These are phyloP conservation scores for Talaromyces piceae DNA, from an alignment of 2,329 filamentous ascomycete species.

Conservation along the genomic window DNA sequence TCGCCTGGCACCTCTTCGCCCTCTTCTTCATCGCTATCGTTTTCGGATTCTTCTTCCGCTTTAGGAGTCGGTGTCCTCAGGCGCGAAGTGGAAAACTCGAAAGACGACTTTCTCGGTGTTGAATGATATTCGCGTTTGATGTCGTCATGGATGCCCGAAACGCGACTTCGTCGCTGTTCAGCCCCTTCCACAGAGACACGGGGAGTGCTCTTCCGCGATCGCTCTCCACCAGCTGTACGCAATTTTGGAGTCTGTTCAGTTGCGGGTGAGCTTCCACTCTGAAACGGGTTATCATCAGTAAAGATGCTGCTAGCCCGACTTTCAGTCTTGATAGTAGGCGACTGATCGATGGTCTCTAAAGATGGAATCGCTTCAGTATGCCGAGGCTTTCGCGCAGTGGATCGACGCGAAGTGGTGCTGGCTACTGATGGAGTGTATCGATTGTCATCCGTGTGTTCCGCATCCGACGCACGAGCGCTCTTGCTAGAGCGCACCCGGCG, in stretches of 20 bases:
- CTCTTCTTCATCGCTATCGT: slow-evolving; percentile 48
- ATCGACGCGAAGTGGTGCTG: slow-evolving; percentile 27
- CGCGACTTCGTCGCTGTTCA: slow-evolving; percentile 23
- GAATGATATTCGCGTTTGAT: slow-evolving; percentile 47
- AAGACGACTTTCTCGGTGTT: slow-evolving; percentile 50
- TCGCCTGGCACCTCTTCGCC: slow-evolving; percentile 64
- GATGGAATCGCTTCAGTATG: slow-evolving; percentile 38
- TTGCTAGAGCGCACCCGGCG: slow-evolving; percentile 26
- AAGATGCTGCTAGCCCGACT: slow-evolving; percentile 59
- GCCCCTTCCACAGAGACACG: slow-evolving; percentile 30
- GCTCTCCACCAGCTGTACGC: slow-evolving; percentile 21
- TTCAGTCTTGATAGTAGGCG: slow-evolving; percentile 38
- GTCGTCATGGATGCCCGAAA: slow-evolving; percentile 25
- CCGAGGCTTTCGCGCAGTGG: slow-evolving; percentile 45
- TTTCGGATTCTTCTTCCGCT: slow-evolving; percentile 32
- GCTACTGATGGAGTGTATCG: slow-evolving; percentile 29
- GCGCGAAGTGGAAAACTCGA: slow-evolving; percentile 50
- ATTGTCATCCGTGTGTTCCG: slow-evolving; percentile 24
- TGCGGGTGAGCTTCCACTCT: slow-evolving; percentile 69
- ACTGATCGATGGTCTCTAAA: slow-evolving; percentile 23
- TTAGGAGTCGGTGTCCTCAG: slow-evolving; percentile 17
- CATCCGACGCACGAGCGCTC: slow-evolving; percentile 24
- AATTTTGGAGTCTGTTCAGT: slow-evolving; percentile 39
- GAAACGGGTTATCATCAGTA: slow-evolving; percentile 86
- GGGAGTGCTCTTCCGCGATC: slow-evolving; percentile 47